phyloP scores from a whole-genome alignment of 1,284 basidiomycete genomes.

The Rhodofomes roseus region DNA sequence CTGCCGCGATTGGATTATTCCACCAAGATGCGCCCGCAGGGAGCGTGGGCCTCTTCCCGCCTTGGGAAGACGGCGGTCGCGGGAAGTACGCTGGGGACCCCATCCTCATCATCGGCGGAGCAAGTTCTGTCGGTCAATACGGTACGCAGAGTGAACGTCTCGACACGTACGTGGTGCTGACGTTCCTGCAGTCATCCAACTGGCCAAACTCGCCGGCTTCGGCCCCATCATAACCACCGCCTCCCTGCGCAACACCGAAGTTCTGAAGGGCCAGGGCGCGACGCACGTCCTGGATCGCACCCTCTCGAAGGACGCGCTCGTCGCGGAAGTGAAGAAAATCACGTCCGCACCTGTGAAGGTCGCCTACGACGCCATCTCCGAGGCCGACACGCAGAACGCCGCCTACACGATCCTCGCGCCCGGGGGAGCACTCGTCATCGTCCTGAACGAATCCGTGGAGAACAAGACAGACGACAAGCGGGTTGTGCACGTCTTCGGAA shows the following conservation, averaged over 20 bases:
- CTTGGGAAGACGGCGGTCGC: constrained; percentile 22
- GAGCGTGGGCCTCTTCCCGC: constrained; percentile 12
- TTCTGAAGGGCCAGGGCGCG: constrained; percentile 33
- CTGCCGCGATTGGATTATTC: constrained; percentile 5
- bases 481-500: constrained; percentile 7
- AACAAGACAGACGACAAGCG: constrained; percentile 10
- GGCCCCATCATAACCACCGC: constrained; percentile 32
- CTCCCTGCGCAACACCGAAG: constrained; percentile 28
- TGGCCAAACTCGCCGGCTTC: constrained; percentile 34
- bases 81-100: constrained; percentile 28
- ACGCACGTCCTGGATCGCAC: constrained; percentile 33
- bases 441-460: constrained; percentile 4
- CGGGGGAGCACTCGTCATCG: constrained; percentile 16
- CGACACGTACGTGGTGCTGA: neutral
- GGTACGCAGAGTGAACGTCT: constrained; percentile 10
- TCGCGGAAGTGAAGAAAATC: constrained; percentile 15
- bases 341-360: constrained; percentile 16
- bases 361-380: constrained; percentile 27
- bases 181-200: constrained; percentile 22
- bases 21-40: neutral
- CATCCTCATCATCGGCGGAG: constrained; percentile 32
- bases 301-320: constrained; percentile 13
- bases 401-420: constrained; percentile 16
- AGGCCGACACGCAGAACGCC: constrained; percentile 17
- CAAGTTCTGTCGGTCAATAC: constrained; percentile 30